Conservation (phyloP, 2,329 filamentous ascomycete species). For the Pseudocercospora ulei region DNA sequence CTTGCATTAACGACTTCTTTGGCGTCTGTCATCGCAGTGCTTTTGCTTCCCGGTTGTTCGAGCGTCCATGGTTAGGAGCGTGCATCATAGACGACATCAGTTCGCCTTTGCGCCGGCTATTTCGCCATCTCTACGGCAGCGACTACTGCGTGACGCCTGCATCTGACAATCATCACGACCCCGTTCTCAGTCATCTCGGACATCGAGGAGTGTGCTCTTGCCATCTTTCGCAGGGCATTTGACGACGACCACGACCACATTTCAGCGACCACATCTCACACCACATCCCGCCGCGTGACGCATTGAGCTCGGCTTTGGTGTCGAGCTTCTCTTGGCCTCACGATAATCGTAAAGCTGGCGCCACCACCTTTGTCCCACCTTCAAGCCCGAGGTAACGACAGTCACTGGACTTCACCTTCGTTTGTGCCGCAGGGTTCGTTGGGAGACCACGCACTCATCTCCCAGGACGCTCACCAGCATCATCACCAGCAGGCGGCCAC, state of each 20-base stretch:
- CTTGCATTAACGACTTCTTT: slow-evolving; percentile 33
- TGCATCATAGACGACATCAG: slow-evolving; percentile 22
- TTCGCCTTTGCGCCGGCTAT: slow-evolving; percentile 12
- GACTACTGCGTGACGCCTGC: slow-evolving; percentile 11
- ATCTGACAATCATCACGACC: slow-evolving; percentile 6
- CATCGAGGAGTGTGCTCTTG: neutral
- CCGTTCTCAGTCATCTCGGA: neutral
- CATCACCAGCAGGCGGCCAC: slow-evolving; percentile 55
- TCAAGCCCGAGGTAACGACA: slow-evolving; percentile 68
- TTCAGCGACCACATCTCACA: neutral
- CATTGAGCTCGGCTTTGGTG: slow-evolving; percentile 16
- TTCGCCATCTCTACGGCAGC: slow-evolving; percentile 19
- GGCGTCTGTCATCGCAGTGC: slow-evolving; percentile 26
- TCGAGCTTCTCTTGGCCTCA: slow-evolving; percentile 16
- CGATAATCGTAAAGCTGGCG: slow-evolving; percentile 77
- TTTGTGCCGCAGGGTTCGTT: slow-evolving; percentile 58
- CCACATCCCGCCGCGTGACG: slow-evolving; percentile 5
- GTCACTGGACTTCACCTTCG: slow-evolving; percentile 56
- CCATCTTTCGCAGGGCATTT: neutral
- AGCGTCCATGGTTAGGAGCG: slow-evolving; percentile 26
- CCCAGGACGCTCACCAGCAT: slow-evolving; percentile 20
- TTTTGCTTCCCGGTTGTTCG: slow-evolving; percentile 21
- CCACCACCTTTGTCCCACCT: slow-evolving; percentile 76
- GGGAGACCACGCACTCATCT: slow-evolving; percentile 58
- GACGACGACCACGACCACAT: neutral